Evolutionary conservation across 768 basidiomycete genomes (phyloP), one percentile per base, ranked within the genome.

Genomic region (Amanita muscaria): DNA sequence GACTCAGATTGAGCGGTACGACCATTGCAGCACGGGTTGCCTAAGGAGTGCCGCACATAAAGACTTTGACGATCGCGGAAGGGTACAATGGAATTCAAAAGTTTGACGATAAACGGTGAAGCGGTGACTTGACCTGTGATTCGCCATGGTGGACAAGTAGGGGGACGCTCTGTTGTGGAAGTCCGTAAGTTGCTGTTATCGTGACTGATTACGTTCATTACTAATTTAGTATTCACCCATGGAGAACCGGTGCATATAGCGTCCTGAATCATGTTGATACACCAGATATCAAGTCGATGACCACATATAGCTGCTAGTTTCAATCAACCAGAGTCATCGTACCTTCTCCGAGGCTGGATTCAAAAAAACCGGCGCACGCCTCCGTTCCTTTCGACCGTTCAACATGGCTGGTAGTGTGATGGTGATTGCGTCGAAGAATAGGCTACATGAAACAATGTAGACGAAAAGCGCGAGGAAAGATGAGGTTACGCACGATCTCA

Each of bases 401-500:
- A 52, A 51, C 1, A 54, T 46, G 0, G 61, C 51, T 1, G 82
- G 83, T 1, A 89, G 60, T 29, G 69, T 54, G 44, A 89, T 66
- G 2, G 69, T 72, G 27, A 84, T 64, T 34, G 65, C 63, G 42
- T 74, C 71, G 42, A 72, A 72, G 53, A 77, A 72, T 0, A 74
- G 73, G 0, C 73, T 74, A 43, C 6, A 37, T 6, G 15, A 29
- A n/a, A n/a, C n/a, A n/a, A n/a, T n/a, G n/a, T n/a, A n/a, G n/a
- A n/a, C n/a, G n/a, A n/a, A n/a, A n/a, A n/a, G n/a, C n/a, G n/a
- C n/a, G n/a, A n/a, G n/a, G n/a, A n/a, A n/a, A n/a, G n/a, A n/a
- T n/a, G 27, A 12, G 29, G 12, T 43, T 7, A 68, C 72, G 33
- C 55, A 81, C 83, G 78, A 77, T 50, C 87, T 87, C 35, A 91